Percentiles rank a stretch among this genome's conserved stretches.
phyloP scores from a whole-genome alignment of 2,329 filamentous ascomycete genomes.

The Blumeria graminis region DNA sequence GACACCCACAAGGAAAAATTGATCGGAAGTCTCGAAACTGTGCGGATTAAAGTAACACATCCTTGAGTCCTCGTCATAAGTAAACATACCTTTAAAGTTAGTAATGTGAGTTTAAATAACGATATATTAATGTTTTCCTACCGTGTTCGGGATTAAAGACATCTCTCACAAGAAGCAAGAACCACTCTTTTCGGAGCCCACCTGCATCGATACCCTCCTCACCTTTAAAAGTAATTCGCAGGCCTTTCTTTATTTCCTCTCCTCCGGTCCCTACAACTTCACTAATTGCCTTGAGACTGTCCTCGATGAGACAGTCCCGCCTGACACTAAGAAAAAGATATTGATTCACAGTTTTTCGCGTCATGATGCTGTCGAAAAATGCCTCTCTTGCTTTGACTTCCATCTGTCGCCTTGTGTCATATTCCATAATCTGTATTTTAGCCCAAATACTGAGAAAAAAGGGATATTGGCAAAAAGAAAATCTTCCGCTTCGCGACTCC shows the following conservation, averaged over 20 bases:
- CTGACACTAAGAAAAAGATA: constrained; percentile 57
- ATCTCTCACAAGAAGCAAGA: constrained; percentile 64
- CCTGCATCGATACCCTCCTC: constrained; percentile 85
- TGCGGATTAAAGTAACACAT: constrained; percentile 87
- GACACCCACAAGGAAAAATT: constrained; percentile 76
- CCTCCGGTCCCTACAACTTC: constrained; percentile 58
- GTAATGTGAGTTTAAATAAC: not conserved
- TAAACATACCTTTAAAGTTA: constrained; percentile 46
- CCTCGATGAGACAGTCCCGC: constrained; percentile 67
- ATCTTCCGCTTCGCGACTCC: constrained; percentile 51
- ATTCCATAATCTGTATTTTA: constrained; percentile 73
- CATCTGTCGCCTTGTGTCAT: constrained; percentile 78
- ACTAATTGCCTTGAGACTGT: constrained; percentile 64
- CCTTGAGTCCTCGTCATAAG: constrained; percentile 73
- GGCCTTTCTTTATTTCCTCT: constrained; percentile 73
- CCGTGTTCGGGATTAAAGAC: constrained; percentile 80
- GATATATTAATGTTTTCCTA: constrained; percentile 20
- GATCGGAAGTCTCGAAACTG: constrained; percentile 74
- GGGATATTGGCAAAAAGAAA: constrained; percentile 79
- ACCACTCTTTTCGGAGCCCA: constrained; percentile 84
- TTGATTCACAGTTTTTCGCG: constrained; percentile 46
- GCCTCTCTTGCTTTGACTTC: constrained; percentile 67
- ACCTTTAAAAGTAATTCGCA: constrained; percentile 64
- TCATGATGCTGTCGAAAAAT: constrained; percentile 75
- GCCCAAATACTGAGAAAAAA: constrained; percentile 81